Percentiles rank a stretch among this genome's conserved stretches.
Conservation (phyloP, 306 rosid genomes). For the Acacia melanoxylon region DNA sequence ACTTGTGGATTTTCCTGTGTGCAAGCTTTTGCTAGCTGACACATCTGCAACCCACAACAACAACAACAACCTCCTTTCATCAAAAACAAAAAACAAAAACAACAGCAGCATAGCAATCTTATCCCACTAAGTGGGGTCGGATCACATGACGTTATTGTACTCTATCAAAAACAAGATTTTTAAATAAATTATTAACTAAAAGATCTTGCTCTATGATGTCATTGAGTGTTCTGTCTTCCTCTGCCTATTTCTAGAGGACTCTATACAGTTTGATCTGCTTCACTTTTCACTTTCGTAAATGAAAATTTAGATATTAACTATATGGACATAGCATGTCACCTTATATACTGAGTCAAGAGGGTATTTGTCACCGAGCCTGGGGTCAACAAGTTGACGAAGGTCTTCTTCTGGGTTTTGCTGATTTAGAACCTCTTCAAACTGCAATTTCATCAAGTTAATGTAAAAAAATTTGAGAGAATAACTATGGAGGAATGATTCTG, state of each 20-base stretch:
- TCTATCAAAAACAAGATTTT: too few species aligned
- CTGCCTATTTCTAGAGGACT: too few species aligned
- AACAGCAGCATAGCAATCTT: too few species aligned
- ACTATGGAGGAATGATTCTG: not conserved
- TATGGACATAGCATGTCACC: slow-evolving; percentile 35
- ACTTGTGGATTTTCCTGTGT: slow-evolving; percentile 76
- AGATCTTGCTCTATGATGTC: too few species aligned
- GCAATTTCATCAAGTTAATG: slow-evolving; percentile 15
- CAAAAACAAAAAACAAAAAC: too few species aligned
- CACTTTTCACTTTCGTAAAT: not conserved
- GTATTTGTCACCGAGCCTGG: slow-evolving; percentile 48
- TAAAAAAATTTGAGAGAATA: not conserved
- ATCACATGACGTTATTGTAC: too few species aligned
- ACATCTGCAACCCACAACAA: slow-evolving; percentile 45
- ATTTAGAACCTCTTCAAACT: slow-evolving; percentile 64
- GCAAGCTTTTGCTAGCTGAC: slow-evolving; percentile 68
- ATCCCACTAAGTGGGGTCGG: too few species aligned
- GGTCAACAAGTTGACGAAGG: slow-evolving; percentile 54
- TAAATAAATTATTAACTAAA: too few species aligned
- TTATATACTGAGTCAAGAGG: slow-evolving; percentile 54
- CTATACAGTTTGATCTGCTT: too few species aligned
- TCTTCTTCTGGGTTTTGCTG: slow-evolving; percentile 51
- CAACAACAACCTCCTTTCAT: not conserved
- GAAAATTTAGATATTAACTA: not conserved
- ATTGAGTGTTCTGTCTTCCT: too few species aligned